A percentile compares a stretch with the other conserved stretches of the same genome.
phyloP scores from a whole-genome alignment of 1,139 yeast genomes.

The Eremothecium gossypii region DNA sequence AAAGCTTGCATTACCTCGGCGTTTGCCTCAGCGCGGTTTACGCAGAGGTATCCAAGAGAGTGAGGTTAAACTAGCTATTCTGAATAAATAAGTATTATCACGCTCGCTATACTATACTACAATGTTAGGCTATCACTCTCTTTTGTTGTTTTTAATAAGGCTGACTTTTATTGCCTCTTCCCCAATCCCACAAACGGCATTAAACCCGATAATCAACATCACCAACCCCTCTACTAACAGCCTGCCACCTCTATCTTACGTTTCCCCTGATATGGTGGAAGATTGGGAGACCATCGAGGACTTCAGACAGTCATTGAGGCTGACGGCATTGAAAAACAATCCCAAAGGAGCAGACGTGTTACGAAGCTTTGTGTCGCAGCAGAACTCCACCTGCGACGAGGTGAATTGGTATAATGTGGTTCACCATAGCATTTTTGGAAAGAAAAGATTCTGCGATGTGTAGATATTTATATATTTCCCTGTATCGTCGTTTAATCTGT shows the following conservation, averaged over 20 bases:
- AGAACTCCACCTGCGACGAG: conserved; percentile 32
- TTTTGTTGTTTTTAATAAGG: too few species aligned
- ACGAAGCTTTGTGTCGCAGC: conserved; percentile 2
- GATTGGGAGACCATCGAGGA: conserved; percentile 8
- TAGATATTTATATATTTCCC: not conserved
- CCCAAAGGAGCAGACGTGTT: conserved; percentile 1
- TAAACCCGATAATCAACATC: too few species aligned
- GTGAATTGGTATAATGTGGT: conserved; percentile 43
- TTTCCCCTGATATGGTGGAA: conserved; percentile 7
- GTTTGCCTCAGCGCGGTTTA: too few species aligned
- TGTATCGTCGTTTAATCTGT: not conserved
- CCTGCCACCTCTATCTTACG: not conserved
- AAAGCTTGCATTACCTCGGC: too few species aligned
- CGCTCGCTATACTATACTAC: too few species aligned
- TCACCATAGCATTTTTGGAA: conserved; percentile 42
- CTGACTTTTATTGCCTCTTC: too few species aligned
- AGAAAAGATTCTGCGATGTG: conserved; percentile 35
- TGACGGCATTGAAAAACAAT: conserved; percentile 5
- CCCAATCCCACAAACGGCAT: too few species aligned
- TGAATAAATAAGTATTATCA: too few species aligned
- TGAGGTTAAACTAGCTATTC: too few species aligned
- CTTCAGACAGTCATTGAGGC: conserved; percentile 5
- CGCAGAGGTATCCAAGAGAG: too few species aligned
- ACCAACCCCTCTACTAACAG: too few species aligned
- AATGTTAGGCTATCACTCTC: too few species aligned